A percentile compares a stretch with the other conserved stretches of the same genome.
These are phyloP conservation scores for Blastobotrys ciferrii DNA, from an alignment of 1,139 yeast species.

Conservation along the genomic window DNA sequence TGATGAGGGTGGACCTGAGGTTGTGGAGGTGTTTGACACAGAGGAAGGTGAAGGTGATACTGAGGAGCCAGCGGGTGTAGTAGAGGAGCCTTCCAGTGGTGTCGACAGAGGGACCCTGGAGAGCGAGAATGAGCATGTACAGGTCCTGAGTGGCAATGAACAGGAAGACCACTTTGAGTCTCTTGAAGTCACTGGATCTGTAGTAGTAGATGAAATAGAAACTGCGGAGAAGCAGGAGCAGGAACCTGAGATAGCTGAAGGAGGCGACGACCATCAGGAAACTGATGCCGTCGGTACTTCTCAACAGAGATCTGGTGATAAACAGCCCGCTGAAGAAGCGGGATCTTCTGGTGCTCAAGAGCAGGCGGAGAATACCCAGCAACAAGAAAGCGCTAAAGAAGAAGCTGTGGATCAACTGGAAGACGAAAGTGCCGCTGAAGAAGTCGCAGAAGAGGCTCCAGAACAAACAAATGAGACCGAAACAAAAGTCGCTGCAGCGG, in stretches of 20 bases:
- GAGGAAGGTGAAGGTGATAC: neutral
- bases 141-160: neutral
- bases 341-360: constrained; percentile 12
- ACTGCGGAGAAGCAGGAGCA: neutral
- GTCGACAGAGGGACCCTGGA: too few species aligned
- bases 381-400: constrained; percentile 2
- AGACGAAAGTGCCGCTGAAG: neutral
- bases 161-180: neutral
- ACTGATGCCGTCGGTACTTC: too few species aligned
- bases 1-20: neutral
- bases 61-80: neutral
- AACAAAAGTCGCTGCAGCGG: neutral
- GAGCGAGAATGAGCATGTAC: neutral
- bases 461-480: too few species aligned
- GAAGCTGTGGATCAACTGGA: neutral
- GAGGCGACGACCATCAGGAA: constrained; percentile 8
- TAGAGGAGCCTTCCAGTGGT: neutral
- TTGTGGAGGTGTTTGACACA: neutral
- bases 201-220: neutral
- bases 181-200: neutral
- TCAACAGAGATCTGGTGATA: constrained; percentile 8
- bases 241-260: constrained; percentile 10
- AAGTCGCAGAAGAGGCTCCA: too few species aligned
- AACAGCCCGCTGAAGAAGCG: constrained; percentile 4
- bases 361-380: constrained; percentile 9